Base-by-base conservation (phyloP, 768 basidiomycete genomes). In the Mycena sanguinolenta region DNA sequence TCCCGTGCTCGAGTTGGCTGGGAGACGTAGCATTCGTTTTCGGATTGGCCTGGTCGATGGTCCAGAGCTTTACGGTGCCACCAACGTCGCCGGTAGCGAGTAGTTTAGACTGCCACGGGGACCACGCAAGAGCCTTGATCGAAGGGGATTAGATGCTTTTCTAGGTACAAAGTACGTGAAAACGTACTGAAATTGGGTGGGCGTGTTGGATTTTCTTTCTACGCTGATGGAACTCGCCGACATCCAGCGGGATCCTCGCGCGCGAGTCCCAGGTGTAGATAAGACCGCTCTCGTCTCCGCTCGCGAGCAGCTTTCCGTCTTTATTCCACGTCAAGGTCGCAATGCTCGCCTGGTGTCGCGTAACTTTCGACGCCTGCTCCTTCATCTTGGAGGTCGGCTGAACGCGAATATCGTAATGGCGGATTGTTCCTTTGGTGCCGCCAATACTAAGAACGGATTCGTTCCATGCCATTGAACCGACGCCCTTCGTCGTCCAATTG, bases 221-320 rank as follows among this genome's bases (percentile, higher is more conserved):
- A 44, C 90, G 78, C 75, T 85, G 83, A 46, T 87, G 79, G 70
- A 86, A 83, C 63, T 89, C 89, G 12, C 89, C 89, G 4, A 89
- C 85, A 36, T 90, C 85, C 13, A 89, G 79, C 0, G 89, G 88
- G 10, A 82, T 78, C 36, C 79, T 81, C 49, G 86, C 84, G 67
- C 90, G 86, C 58, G 82, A 78, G 74, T 95, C 93, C 94, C 94
- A 96, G 71, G 90, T 90, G 75, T 92, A 90, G 21, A 95, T 90
- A 4, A 86, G 86, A 25, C 95, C 94, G 73, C 88, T 88, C 69
- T 90, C 89, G 57, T 94, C 95, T 0, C 93, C 95, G 73, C 90
- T 92, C 5, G 94, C 94, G 27, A 94, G 83, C 30, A 92, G 79
- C 74, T 87, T 85, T 0, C 91, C 90, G 67, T 93, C 89, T 5